Evolutionary conservation across 2,329 filamentous ascomycete species (phyloP).

Genomic region (Talaromyces piceae): DNA sequence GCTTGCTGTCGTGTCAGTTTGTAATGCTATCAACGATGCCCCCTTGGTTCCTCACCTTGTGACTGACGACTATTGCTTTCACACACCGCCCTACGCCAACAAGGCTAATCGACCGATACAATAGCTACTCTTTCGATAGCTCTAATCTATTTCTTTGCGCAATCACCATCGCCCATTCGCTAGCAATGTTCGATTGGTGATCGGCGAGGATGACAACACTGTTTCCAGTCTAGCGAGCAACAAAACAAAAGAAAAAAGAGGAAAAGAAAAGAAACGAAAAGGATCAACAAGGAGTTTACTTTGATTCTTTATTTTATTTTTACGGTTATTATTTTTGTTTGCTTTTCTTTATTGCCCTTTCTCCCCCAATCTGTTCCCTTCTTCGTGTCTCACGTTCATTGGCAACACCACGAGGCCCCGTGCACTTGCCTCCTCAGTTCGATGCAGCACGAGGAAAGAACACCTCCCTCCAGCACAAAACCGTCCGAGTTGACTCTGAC

Average conservation of each 20-base stretch:
- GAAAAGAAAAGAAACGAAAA: no score
- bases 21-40: no score
- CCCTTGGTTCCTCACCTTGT: no score
- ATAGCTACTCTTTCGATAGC: no score
- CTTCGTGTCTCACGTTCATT: background rate
- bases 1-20: no score
- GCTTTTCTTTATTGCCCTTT: no score
- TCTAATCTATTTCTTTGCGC: background rate
- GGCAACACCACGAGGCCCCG: background rate
- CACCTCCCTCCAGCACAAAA: constrained; percentile 4
- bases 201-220: background rate
- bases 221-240: background rate
- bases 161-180: background rate
- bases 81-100: background rate
- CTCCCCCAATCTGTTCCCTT: no score
- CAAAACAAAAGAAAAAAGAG: no score
- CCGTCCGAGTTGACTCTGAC: constrained; percentile 5
- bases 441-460: constrained; percentile 10
- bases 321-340: no score
- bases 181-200: background rate
- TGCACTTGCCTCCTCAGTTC: background rate
- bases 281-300: no score
- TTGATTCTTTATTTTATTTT: no score
- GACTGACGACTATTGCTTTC: no score
- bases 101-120: background rate